A percentile compares a stretch with the other conserved stretches of the same genome.
Evolutionary conservation across 352 stramenopile species (phyloP).

Genomic region (Aphanomyces astaci): DNA sequence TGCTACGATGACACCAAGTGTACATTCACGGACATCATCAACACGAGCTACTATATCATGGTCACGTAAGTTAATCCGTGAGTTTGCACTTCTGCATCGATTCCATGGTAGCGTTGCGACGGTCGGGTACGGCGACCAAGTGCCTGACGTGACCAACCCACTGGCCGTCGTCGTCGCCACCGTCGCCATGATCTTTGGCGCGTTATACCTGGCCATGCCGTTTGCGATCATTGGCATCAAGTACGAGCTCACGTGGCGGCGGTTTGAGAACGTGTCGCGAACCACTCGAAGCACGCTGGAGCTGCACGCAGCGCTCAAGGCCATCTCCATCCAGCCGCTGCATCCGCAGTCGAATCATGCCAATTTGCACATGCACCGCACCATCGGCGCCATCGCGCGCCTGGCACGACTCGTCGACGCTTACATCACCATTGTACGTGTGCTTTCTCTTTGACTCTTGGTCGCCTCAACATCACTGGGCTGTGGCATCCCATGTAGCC

Average conservation of each 20-base stretch:
- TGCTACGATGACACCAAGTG: conserved; percentile 70
- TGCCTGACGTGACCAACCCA: conserved; percentile 50
- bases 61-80: conserved; percentile 37
- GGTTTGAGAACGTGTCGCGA: conserved; percentile 27
- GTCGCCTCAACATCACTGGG: neutral
- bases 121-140: conserved; percentile 62
- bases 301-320: neutral
- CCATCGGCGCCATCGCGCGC: neutral
- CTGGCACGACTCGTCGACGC: neutral
- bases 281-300: neutral
- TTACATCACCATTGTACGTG: neutral
- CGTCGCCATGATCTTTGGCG: conserved; percentile 65
- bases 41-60: conserved; percentile 78
- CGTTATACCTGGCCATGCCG: conserved; percentile 74
- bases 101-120: conserved; percentile 44
- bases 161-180: conserved; percentile 41
- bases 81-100: neutral
- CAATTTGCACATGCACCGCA: neutral
- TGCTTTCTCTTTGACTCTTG: neutral
- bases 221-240: conserved; percentile 74
- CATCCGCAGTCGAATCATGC: neutral
- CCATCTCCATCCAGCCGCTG: neutral
- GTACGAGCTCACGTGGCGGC: conserved; percentile 54
- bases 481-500: neutral
- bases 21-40: conserved; percentile 79